Evolutionary conservation across 257 asterid species (phyloP).

Genomic region (Plectranthus barbatus): DNA sequence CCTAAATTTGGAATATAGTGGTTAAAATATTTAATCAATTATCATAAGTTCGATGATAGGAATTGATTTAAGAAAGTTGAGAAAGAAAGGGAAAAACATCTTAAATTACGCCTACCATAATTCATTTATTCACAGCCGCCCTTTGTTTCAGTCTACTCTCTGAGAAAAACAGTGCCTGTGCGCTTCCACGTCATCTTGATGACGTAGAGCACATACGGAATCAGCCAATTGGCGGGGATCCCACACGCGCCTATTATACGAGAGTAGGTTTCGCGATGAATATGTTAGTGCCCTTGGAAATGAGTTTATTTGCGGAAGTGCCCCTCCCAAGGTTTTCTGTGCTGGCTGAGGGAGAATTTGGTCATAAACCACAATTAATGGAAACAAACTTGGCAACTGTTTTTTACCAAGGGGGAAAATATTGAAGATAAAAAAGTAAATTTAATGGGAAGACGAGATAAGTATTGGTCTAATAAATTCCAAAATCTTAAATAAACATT

Average conservation of each 20-base stretch:
- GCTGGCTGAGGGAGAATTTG: slow-evolving; percentile 17
- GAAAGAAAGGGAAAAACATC: background rate
- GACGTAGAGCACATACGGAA: background rate
- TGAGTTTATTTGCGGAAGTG: too few species aligned
- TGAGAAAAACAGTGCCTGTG: background rate
- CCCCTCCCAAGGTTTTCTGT: slow-evolving; percentile 23
- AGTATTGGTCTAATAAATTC: too few species aligned
- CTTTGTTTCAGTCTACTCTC: slow-evolving; percentile 8
- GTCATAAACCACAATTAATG: slow-evolving; percentile 17
- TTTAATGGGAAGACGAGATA: too few species aligned
- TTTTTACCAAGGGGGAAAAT: too few species aligned
- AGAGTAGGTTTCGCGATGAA: background rate
- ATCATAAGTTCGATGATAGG: too few species aligned
- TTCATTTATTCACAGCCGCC: slow-evolving; percentile 23
- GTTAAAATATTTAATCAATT: too few species aligned
- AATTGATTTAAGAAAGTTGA: too few species aligned
- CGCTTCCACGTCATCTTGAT: slow-evolving; percentile 21
- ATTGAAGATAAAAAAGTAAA: too few species aligned
- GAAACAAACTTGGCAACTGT: too few species aligned
- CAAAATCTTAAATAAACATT: too few species aligned
- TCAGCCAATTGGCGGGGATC: background rate
- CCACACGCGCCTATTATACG: background rate
- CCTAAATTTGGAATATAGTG: too few species aligned
- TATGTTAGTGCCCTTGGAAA: too few species aligned
- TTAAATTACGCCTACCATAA: background rate